A percentile compares a stretch with the other conserved stretches of the same genome.
Evolutionary conservation across 2,329 filamentous ascomycete genomes (phyloP).

Genomic region (Myriosclerotinia scirpicola): DNA sequence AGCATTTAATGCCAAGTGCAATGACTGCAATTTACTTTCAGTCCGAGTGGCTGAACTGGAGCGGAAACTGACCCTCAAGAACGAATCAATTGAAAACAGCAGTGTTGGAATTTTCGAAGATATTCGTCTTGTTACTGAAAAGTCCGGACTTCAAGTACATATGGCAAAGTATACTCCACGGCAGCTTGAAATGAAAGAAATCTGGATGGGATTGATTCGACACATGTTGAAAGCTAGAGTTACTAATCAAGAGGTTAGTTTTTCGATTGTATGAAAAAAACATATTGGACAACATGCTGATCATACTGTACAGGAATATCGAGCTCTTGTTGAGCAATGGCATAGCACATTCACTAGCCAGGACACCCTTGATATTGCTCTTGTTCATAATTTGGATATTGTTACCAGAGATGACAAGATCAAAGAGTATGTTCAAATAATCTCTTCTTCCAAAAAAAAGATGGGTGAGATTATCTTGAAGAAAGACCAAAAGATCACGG

Average conservation of each 20-base stretch:
- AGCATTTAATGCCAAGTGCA: not conserved
- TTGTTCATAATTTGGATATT: not conserved
- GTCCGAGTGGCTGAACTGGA: not conserved
- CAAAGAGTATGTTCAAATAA: not conserved
- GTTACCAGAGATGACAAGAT: not conserved
- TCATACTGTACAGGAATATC: not conserved
- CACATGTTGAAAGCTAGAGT: not conserved
- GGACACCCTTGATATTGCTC: not conserved
- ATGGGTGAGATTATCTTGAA: not conserved
- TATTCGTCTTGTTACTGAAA: fast-evolving
- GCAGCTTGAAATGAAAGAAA: not conserved
- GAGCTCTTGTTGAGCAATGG: not conserved
- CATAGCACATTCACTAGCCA: not conserved
- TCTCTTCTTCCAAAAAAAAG: too few relatives aligned
- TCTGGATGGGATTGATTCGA: not conserved
- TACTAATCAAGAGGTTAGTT: not conserved
- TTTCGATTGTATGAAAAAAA: too few relatives aligned
- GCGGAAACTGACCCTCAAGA: not conserved
- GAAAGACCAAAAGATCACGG: not conserved
- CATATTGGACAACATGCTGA: not conserved
- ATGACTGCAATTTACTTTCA: too few relatives aligned
- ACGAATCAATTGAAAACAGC: not conserved
- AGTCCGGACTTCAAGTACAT: fast-evolving
- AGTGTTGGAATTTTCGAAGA: not conserved
- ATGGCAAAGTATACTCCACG: fast-evolving